Evolutionary conservation across 2,329 filamentous ascomycete genomes (phyloP).

Genomic region (Fusarium penzigii): DNA sequence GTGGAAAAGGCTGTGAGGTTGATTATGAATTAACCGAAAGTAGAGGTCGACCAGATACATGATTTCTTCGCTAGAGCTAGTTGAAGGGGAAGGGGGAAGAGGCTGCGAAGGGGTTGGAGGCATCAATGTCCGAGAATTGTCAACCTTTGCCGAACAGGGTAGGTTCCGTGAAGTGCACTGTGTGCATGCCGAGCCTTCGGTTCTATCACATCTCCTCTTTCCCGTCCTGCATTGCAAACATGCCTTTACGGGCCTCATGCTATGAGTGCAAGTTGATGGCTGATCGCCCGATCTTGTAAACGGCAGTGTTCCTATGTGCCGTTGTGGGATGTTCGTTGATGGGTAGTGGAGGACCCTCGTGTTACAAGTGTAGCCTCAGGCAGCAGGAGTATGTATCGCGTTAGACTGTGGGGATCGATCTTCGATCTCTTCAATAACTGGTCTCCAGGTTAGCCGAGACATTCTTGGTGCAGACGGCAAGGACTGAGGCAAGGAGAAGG

Average conservation of each 20-base stretch:
- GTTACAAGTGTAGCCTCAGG: no score
- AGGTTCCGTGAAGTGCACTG: constrained; percentile 19
- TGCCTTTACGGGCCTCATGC: constrained; percentile 22
- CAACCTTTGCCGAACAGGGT: constrained; percentile 4
- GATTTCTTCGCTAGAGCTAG: neutral
- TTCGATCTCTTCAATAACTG: no score
- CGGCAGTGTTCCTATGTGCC: no score
- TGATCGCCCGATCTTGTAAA: no score
- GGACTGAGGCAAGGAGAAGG: no score
- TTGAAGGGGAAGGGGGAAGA: neutral
- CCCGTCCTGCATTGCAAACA: constrained; percentile 18
- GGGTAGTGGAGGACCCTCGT: no score
- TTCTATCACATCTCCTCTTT: constrained; percentile 22
- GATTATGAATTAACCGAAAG: constrained; percentile 23
- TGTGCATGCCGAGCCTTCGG: constrained; percentile 2
- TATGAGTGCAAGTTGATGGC: no score
- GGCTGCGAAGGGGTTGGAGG: neutral
- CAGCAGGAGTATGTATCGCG: no score
- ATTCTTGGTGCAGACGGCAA: no score
- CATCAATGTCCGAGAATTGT: neutral
- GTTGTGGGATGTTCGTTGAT: no score
- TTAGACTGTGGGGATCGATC: no score
- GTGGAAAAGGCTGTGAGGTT: constrained; percentile 26
- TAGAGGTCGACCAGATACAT: constrained; percentile 20
- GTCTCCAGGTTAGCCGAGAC: no score